phyloP scores from a whole-genome alignment of 352 stramenopile genomes.

The Globisporangium mamillatum region DNA sequence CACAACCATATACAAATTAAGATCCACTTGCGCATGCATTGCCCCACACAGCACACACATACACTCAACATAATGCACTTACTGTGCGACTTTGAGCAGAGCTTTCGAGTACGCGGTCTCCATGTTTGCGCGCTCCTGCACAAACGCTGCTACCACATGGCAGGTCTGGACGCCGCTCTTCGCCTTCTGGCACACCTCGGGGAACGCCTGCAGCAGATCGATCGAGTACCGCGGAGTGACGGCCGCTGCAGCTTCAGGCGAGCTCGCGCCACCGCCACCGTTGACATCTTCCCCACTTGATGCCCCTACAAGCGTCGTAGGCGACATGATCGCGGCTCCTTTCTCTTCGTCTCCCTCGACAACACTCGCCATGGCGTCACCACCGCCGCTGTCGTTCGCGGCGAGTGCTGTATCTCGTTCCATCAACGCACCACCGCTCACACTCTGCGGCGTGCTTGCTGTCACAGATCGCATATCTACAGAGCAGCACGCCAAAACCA shows the following conservation, averaged over 20 bases:
- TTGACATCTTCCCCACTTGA: not conserved
- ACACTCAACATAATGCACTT: constrained; percentile 30
- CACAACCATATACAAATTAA: not conserved
- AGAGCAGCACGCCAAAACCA: not conserved
- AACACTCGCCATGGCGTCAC: not conserved
- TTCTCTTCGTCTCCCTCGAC: not conserved
- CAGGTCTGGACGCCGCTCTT: constrained; percentile 77
- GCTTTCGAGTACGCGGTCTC: constrained; percentile 64
- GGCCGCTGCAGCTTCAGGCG: not conserved
- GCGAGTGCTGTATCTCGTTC: not conserved
- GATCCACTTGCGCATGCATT: not conserved
- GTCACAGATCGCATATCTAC: not conserved
- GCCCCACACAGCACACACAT: not conserved
- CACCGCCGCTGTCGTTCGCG: not conserved
- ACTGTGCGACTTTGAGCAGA: constrained; percentile 62
- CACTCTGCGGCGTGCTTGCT: not conserved
- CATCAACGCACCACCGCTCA: not conserved
- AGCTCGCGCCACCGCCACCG: not conserved
- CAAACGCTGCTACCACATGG: constrained; percentile 60
- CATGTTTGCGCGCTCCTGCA: constrained; percentile 53
- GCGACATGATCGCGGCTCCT: not conserved
- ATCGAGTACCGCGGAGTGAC: constrained; percentile 40
- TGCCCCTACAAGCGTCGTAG: not conserved
- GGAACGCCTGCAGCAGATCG: constrained; percentile 70
- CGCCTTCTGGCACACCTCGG: constrained; percentile 68